Evolutionary conservation across 2,329 filamentous ascomycete genomes (phyloP).

Genomic region (Aaosphaeria pasadenensis): DNA sequence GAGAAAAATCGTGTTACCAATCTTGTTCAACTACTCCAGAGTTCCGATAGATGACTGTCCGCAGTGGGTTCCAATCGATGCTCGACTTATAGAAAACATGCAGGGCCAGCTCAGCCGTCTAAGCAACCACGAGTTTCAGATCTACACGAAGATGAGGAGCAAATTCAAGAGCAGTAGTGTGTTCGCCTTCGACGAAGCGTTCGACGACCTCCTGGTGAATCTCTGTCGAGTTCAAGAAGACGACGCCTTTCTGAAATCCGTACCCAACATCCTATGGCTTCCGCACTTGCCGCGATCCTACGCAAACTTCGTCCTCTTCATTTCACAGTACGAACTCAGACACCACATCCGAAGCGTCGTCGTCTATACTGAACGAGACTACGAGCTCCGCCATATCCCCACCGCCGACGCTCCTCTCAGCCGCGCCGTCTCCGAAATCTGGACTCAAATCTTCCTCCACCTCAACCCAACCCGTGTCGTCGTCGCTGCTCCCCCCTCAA

Average conservation of each 20-base stretch:
- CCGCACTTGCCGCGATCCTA: constrained; percentile 28
- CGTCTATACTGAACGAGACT: constrained; percentile 41
- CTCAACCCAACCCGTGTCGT: constrained; percentile 33
- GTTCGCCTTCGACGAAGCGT: constrained; percentile 25
- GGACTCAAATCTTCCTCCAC: constrained; percentile 22
- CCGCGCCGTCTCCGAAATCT: constrained; percentile 50
- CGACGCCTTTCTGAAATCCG: constrained; percentile 24
- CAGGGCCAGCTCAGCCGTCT: constrained; percentile 25
- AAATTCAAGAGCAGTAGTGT: constrained; percentile 30
- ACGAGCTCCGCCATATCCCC: constrained; percentile 27
- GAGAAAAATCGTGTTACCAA: constrained; percentile 28
- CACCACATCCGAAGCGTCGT: constrained; percentile 48
- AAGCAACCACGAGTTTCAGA: constrained; percentile 30
- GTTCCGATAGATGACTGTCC: constrained; percentile 24
- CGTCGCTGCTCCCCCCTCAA: constrained; percentile 56
- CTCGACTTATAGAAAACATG: constrained; percentile 31
- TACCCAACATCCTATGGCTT: constrained; percentile 24
- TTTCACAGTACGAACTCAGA: constrained; percentile 19
- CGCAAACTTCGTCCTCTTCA: constrained; percentile 14
- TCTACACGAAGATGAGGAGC: constrained; percentile 29
- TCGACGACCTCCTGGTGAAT: constrained; percentile 32
- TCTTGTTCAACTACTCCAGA: constrained; percentile 29
- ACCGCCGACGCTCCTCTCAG: constrained; percentile 33
- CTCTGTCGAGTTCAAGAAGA: constrained; percentile 28
- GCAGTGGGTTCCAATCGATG: constrained; percentile 34